Evolutionary conservation across 164 flowering plant species (phyloP).

Genomic region (Nymphaea colorata): DNA sequence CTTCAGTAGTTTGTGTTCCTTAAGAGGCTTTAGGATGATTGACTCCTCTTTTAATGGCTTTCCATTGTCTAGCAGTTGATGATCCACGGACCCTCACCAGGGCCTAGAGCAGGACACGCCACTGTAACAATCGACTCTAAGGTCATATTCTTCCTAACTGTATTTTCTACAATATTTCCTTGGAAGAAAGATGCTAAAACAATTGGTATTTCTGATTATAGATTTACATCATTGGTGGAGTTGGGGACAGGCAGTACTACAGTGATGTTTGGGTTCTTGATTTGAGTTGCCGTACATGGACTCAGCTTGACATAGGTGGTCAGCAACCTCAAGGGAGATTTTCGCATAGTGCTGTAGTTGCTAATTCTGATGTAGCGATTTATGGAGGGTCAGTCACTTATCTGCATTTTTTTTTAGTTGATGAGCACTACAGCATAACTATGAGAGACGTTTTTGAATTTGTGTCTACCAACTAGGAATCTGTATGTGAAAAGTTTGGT

Average conservation of each 20-base stretch:
- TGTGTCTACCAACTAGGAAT: too few species aligned
- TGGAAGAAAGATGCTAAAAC: not conserved
- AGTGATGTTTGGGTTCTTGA: slow-evolving; percentile 87
- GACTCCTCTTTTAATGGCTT: not conserved
- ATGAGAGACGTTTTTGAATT: too few species aligned
- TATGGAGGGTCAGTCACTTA: slow-evolving; percentile 72
- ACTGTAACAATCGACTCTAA: slow-evolving; percentile 55
- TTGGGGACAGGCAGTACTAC: slow-evolving; percentile 78
- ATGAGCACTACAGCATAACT: too few species aligned
- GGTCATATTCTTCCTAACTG: slow-evolving; percentile 17
- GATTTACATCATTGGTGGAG: slow-evolving; percentile 88
- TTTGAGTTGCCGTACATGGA: slow-evolving; percentile 47
- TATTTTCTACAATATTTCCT: not conserved
- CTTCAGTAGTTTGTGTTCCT: too few species aligned
- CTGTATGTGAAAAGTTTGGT: too few species aligned
- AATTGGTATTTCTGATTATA: slow-evolving; percentile 13
- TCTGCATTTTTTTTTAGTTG: too few species aligned
- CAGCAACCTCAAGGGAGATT: slow-evolving; percentile 89
- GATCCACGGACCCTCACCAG: slow-evolving; percentile 61
- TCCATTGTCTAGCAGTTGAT: slow-evolving; percentile 28
- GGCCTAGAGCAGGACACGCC: slow-evolving; percentile 88
- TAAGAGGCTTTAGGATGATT: too few species aligned
- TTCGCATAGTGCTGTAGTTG: slow-evolving; percentile 74
- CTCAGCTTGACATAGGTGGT: slow-evolving; percentile 46
- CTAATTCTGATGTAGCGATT: slow-evolving; percentile 51